A percentile compares a stretch with the other conserved stretches of the same genome.
Evolutionary conservation across 2,329 filamentous ascomycete genomes (phyloP).

Genomic region (Penicillium concentricum): DNA sequence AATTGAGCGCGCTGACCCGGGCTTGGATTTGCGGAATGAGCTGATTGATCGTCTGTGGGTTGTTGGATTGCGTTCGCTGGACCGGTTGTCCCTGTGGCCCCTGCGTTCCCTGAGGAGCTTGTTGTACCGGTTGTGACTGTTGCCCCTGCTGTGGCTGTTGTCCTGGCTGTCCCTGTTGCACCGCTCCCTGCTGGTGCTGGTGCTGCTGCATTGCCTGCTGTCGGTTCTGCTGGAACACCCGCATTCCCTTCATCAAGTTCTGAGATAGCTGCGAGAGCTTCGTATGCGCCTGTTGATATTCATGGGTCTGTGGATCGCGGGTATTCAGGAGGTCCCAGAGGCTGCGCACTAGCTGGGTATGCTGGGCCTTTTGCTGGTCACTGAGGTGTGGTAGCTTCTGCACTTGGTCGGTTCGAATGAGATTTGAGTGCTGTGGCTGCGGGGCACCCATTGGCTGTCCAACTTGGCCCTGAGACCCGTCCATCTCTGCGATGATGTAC

Average conservation of each 20-base stretch:
- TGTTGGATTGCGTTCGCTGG: slow-evolving; percentile 35
- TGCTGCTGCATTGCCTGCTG: slow-evolving; percentile 32
- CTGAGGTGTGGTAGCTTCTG: slow-evolving; percentile 53
- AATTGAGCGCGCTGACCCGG: slow-evolving; percentile 46
- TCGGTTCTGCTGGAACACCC: slow-evolving; percentile 45
- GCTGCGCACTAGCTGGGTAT: slow-evolving; percentile 53
- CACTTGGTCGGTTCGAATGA: slow-evolving; percentile 55
- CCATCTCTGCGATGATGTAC: slow-evolving; percentile 28
- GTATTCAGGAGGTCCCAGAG: slow-evolving; percentile 55
- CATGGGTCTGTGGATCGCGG: slow-evolving; percentile 48
- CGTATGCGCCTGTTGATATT: slow-evolving; percentile 51
- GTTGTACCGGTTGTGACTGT: slow-evolving; percentile 15
- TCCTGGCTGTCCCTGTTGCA: slow-evolving; percentile 18
- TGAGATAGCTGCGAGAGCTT: slow-evolving; percentile 53
- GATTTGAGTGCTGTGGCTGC: slow-evolving; percentile 44
- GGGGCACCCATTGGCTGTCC: slow-evolving; percentile 33
- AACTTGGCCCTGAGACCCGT: slow-evolving; percentile 31
- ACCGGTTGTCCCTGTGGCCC: slow-evolving; percentile 24
- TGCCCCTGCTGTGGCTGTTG: slow-evolving; percentile 1
- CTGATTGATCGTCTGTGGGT: slow-evolving; percentile 42
- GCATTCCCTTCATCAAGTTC: slow-evolving; percentile 53
- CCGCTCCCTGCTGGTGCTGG: slow-evolving; percentile 23
- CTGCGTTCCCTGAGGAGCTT: slow-evolving; percentile 1
- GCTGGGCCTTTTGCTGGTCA: slow-evolving; percentile 56
- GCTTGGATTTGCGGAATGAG: slow-evolving; percentile 47